Conservation (phyloP, 1,139 yeast genomes). For the Saccharomyces uvarum region DNA sequence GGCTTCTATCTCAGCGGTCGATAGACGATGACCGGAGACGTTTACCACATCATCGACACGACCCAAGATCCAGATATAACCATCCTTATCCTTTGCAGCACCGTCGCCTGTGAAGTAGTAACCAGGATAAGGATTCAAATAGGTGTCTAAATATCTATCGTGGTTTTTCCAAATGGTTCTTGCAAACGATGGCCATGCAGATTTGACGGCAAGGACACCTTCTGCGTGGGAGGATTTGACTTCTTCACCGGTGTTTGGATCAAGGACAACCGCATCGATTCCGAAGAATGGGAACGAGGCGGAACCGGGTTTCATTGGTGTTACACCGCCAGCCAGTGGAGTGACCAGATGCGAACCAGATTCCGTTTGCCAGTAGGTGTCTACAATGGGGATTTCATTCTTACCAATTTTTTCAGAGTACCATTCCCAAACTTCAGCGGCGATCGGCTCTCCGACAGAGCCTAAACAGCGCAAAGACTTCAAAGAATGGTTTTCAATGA, state of each 20-base stretch:
- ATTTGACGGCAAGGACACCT: conserved; percentile 65
- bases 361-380: conserved; percentile 83
- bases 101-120: conserved; percentile 77
- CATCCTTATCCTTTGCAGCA: conserved; percentile 72
- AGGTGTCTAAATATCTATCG: conserved; percentile 60
- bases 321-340: conserved; percentile 54
- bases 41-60: conserved; percentile 79
- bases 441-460: conserved; percentile 88
- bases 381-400: conserved; percentile 64
- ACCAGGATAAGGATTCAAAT: conserved; percentile 60
- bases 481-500: conserved; percentile 56
- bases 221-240: conserved; percentile 55
- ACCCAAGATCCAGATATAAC: conserved; percentile 73
- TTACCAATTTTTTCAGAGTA: conserved; percentile 73
- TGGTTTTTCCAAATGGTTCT: conserved; percentile 70
- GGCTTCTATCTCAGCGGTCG: conserved; percentile 78
- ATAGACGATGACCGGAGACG: conserved; percentile 71
- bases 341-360: conserved; percentile 68
- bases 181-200: conserved; percentile 75
- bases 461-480: conserved; percentile 66
- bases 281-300: conserved; percentile 77
- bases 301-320: conserved; percentile 73
- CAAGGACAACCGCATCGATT: conserved; percentile 58
- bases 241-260: conserved; percentile 65
- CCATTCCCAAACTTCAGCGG: conserved; percentile 93